These are phyloP conservation scores for Alnus glutinosa DNA, from an alignment of 306 rosid genomes.

Conservation along the genomic window DNA sequence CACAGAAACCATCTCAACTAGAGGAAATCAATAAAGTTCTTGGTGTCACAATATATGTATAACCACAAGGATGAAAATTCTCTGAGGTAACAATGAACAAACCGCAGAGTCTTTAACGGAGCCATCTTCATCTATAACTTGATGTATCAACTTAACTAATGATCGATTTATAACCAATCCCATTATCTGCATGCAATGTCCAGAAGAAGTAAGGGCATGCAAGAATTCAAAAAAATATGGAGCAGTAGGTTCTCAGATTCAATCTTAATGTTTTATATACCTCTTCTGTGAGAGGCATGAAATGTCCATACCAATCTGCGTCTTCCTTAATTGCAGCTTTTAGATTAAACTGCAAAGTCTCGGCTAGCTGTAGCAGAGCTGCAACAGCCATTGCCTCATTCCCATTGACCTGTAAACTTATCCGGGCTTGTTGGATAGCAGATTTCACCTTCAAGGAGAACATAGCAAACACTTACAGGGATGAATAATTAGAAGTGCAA, in stretches of 20 bases:
- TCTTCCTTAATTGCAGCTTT: conserved; percentile 71
- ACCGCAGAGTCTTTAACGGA: conserved; percentile 92
- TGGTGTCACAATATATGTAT: conserved; percentile 9
- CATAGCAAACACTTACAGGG: conserved; percentile 33
- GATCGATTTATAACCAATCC: conserved; percentile 65
- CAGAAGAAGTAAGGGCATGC: conserved; percentile 3
- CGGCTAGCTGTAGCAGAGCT: conserved; percentile 66
- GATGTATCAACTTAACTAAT: conserved; percentile 64
- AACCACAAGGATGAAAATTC: conserved; percentile 18
- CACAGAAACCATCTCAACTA: conserved; percentile 24
- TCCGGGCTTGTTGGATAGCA: conserved; percentile 64
- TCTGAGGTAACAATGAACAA: conserved; percentile 38
- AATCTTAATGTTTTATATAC: conserved; percentile 45
- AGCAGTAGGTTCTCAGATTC: conserved; percentile 12
- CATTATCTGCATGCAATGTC: conserved; percentile 61
- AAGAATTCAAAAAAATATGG: conserved; percentile 21
- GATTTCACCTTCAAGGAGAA: conserved; percentile 69
- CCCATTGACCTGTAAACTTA: conserved; percentile 56
- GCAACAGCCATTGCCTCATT: conserved; percentile 66
- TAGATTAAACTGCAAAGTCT: conserved; percentile 62
- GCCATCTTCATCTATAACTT: conserved; percentile 83
- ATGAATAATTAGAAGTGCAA: not conserved
- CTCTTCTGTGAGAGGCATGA: conserved; percentile 88
- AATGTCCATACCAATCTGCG: conserved; percentile 68
- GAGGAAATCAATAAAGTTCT: conserved; percentile 22